phyloP scores from a whole-genome alignment of 2,329 filamentous ascomycete genomes.

The Penicillium sclerotiorum region DNA sequence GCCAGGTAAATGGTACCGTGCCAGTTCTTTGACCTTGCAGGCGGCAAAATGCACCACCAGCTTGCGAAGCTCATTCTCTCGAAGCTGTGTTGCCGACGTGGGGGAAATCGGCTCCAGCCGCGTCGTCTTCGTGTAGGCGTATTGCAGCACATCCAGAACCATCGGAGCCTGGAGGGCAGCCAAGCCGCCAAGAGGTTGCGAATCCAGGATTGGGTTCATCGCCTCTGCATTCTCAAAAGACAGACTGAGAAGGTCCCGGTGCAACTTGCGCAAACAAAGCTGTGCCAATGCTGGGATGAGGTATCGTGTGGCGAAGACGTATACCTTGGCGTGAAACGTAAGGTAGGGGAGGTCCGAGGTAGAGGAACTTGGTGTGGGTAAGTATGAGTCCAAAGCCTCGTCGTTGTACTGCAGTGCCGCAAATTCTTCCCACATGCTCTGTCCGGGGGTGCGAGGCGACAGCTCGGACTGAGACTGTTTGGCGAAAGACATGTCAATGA shows the following conservation, averaged over 20 bases:
- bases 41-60: slow-evolving; percentile 45
- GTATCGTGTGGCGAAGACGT: slow-evolving; percentile 47
- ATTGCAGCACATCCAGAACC: slow-evolving; percentile 43
- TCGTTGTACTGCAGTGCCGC: slow-evolving; percentile 38
- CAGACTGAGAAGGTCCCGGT: slow-evolving; percentile 39
- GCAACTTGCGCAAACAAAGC: slow-evolving; percentile 44
- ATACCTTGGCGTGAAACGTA: slow-evolving; percentile 48
- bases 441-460: slow-evolving; percentile 31
- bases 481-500: slow-evolving; percentile 43
- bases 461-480: slow-evolving; percentile 37
- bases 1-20: slow-evolving; percentile 34
- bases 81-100: slow-evolving; percentile 37
- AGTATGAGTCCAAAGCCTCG: slow-evolving; percentile 15
- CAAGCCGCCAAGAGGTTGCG: slow-evolving; percentile 23
- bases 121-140: slow-evolving; percentile 43
- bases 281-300: slow-evolving; percentile 44
- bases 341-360: slow-evolving; percentile 38
- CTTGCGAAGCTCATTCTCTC: slow-evolving; percentile 45
- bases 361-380: background rate
- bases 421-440: slow-evolving; percentile 45
- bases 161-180: slow-evolving; percentile 35
- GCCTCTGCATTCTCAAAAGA: slow-evolving; percentile 25
- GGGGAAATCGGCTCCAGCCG: slow-evolving; percentile 43
- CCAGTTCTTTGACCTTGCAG: slow-evolving; percentile 43
- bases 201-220: slow-evolving; percentile 16